Base-by-base conservation (phyloP, 257 asterid species). In the Nicotiana tabacum region DNA sequence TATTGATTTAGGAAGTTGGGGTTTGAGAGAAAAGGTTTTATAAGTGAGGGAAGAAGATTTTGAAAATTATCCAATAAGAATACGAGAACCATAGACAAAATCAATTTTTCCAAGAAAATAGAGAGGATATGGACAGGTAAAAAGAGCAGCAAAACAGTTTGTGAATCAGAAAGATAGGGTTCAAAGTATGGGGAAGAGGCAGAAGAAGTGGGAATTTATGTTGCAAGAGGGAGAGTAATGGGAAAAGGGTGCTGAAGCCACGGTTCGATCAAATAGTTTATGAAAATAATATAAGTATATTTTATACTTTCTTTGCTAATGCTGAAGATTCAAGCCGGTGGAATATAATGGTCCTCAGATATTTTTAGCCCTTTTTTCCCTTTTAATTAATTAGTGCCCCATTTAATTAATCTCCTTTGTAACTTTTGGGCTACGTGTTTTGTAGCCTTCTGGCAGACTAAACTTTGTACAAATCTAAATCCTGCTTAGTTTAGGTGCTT, bases 271-370 rank as follows among this genome's bases (percentile, higher is more conserved):
- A 51, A 60, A 21, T 39, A 48, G 81, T 67, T 77, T 12, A 53
- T 80, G 79, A 77, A 66, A 81, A 78, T 67, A 74, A 32, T 17
- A 66, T 84, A 18, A 30, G 46, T 6, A 39, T 6, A 43, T 8
- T 43, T 43, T 43, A 43, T 53, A 24, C 39, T 9, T 57, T 56
- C 18, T 32, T 70, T 39, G 24, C 78, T n/a, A 69, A n/a, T 69
- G n/a, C 1, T 55, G 10, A n/a, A 4, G 18, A 18, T 11, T 53
- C 17, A 53, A 15, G 17, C 6, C 4, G 18, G 77, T 55, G 77
- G 77, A 48, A 81, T 72, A 43, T 2, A 43, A 8, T 8, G 70
- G 82, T n/a, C 37, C 80, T 51, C 9, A 81, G 85, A 87, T 89
- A 77, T 87, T 83, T 87, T 77, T 13, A 27, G 29, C 82, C 9